phyloP scores from a whole-genome alignment of 2,329 filamentous ascomycete species.

The Chrysosporium keratinophilum region DNA sequence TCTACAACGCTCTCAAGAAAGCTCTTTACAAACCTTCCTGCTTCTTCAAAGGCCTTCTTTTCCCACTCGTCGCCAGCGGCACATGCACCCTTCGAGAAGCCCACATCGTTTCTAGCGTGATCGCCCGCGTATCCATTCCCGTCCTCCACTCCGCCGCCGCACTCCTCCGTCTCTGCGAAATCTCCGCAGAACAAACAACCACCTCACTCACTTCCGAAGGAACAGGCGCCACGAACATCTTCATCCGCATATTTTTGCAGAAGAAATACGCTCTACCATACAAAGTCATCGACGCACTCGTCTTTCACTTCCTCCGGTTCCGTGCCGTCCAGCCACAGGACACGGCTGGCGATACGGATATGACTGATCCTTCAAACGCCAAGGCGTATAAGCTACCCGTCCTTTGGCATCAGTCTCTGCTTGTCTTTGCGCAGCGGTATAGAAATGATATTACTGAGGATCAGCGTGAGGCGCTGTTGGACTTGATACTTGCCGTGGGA shows the following conservation, averaged over 20 bases:
- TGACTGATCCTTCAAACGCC: conserved; percentile 38
- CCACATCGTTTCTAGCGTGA: conserved; percentile 76
- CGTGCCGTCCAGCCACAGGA: conserved; percentile 55
- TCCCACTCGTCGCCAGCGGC: conserved; percentile 73
- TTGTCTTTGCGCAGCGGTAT: conserved; percentile 89
- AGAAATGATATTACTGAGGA: conserved; percentile 94
- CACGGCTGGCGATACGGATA: conserved; percentile 44
- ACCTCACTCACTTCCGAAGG: conserved; percentile 61
- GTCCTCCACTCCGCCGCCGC: conserved; percentile 88
- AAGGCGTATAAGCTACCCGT: conserved; percentile 64
- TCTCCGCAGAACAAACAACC: conserved; percentile 80
- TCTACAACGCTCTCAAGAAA: conserved; percentile 91
- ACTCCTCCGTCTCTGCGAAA: conserved; percentile 83
- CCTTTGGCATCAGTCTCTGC: conserved; percentile 87
- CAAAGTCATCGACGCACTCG: conserved; percentile 85
- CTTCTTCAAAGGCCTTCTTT: conserved; percentile 94
- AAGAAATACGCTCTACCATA: conserved; percentile 96
- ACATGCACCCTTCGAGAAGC: conserved; percentile 90
- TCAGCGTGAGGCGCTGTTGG: conserved; percentile 79
- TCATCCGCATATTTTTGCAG: conserved; percentile 84
- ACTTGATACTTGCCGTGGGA: conserved; percentile 72
- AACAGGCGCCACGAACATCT: conserved; percentile 85
- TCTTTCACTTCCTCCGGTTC: conserved; percentile 95
- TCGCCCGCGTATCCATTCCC: conserved; percentile 74
- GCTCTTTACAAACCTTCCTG: conserved; percentile 85